Evolutionary conservation across 768 basidiomycete genomes (phyloP), one percentile per base, ranked within the genome.

Genomic region (Symmetrospora coprosmae): DNA sequence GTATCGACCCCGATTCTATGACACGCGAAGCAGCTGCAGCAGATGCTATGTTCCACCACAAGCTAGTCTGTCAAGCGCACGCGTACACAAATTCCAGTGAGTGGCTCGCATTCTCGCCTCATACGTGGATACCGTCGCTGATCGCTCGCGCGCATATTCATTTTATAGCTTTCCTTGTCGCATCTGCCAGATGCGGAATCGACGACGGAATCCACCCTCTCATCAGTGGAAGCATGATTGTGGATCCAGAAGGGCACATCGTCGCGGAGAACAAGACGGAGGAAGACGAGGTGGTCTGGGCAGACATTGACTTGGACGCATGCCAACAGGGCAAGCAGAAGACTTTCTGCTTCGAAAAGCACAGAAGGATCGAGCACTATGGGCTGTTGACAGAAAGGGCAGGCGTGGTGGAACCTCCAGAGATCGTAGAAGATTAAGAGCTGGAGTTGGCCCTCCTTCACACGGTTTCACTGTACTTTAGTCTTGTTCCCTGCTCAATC

Each of bases 11-110:
- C 1, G 28, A 64, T 50, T 66, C 59, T n/a, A 70, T 69, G 53
- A 65, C 66, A 1, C 35, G 64, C 23, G 67, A 69, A 48, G 66
- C 67, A 48, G 70, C 66, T 7, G 69, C 69, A 47, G 52, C 50
- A 33, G 70, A 70, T 38, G 71, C 69, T 17, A 71, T 71, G 68
- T 72, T 71, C 59, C 71, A 72, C 49, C 71, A 72, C 63, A 71
- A 70, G 64, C 65, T 71, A 19, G 68, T 71, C n/a, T 66, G 71
- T 21, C 71, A 72, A 37, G 64, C 68, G 1, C 56, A 70, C 45
- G 70, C 70, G 23, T 72, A 72, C 52, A 70, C 70, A 34, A 71
- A 72, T 43, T 68, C 71, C 7, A 69, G 71, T 69, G 38, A 48
- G 69, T 41, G 8, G 14, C 1, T n/a, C 30, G 3, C 41, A 2